phyloP scores from a whole-genome alignment of 2,329 filamentous ascomycete species.

The Cadophora sp. region DNA sequence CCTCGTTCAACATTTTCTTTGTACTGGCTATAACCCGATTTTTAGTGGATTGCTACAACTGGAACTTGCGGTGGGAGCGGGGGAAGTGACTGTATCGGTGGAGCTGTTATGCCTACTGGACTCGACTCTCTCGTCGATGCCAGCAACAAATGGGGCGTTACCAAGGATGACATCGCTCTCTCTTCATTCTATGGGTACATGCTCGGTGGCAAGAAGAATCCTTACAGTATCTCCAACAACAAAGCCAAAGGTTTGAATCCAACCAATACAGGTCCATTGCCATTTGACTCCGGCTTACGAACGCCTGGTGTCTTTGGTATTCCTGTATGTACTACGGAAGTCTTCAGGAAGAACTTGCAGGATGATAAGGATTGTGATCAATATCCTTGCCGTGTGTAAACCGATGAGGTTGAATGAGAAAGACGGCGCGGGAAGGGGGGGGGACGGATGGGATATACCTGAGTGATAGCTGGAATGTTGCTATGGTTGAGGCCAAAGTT shows the following conservation, averaged over 20 bases:
- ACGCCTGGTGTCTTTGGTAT: not conserved
- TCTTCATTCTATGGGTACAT: not conserved
- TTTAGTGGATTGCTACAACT: too few species aligned
- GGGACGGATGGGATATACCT: too few species aligned
- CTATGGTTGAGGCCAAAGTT: too few species aligned
- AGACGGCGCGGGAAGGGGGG: too few species aligned
- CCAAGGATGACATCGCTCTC: not conserved
- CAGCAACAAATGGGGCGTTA: not conserved
- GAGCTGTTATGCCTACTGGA: too few species aligned
- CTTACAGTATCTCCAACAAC: not conserved
- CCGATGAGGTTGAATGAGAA: not conserved
- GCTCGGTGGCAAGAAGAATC: not conserved
- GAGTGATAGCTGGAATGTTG: too few species aligned
- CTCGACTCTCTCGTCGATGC: too few species aligned
- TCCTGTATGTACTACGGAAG: not conserved
- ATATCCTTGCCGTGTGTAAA: not conserved
- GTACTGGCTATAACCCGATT: too few species aligned
- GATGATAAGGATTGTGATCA: not conserved
- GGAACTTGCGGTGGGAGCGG: too few species aligned
- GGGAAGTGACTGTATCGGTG: too few species aligned
- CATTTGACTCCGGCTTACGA: not conserved
- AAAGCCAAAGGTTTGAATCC: not conserved
- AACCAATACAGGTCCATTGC: not conserved
- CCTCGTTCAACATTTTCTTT: too few species aligned
- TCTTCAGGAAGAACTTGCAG: not conserved